These are phyloP conservation scores for Jasminum sambac DNA, from an alignment of 257 asterid species.

Conservation along the genomic window DNA sequence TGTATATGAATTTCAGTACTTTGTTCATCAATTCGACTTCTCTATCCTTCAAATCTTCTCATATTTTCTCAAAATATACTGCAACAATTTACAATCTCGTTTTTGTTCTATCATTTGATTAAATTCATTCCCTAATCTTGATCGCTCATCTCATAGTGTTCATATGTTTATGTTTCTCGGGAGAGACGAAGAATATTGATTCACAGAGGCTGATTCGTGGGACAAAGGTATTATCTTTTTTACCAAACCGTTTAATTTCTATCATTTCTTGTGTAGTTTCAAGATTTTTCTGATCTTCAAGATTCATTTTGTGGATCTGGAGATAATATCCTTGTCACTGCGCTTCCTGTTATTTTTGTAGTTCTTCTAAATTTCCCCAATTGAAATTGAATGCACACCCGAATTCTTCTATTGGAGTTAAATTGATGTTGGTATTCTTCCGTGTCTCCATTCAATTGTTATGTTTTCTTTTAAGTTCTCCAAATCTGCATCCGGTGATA, in stretches of 20 bases:
- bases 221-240: slow-evolving; percentile 7
- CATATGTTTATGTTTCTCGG: slow-evolving; percentile 15
- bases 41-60: slow-evolving; percentile 10
- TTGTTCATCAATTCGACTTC: background rate
- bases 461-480: background rate
- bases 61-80: background rate
- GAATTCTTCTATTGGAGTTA: background rate
- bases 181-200: slow-evolving; percentile 3
- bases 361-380: background rate
- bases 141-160: background rate
- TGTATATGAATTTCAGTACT: background rate
- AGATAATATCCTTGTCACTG: slow-evolving; percentile 7
- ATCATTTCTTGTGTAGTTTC: slow-evolving; percentile 17
- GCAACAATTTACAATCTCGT: background rate
- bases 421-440: background rate
- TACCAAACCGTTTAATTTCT: slow-evolving; percentile 4
- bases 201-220: slow-evolving; percentile 5
- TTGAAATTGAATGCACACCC: background rate
- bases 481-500: background rate
- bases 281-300: background rate
- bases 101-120: slow-evolving; percentile 10
- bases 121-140: slow-evolving; percentile 4
- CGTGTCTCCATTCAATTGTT: background rate
- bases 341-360: slow-evolving; percentile 9
- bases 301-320: slow-evolving; percentile 1